A percentile compares a stretch with the other conserved stretches of the same genome.
phyloP scores from a whole-genome alignment of 2,329 filamentous ascomycete species.

The Verticillium klebahnii region DNA sequence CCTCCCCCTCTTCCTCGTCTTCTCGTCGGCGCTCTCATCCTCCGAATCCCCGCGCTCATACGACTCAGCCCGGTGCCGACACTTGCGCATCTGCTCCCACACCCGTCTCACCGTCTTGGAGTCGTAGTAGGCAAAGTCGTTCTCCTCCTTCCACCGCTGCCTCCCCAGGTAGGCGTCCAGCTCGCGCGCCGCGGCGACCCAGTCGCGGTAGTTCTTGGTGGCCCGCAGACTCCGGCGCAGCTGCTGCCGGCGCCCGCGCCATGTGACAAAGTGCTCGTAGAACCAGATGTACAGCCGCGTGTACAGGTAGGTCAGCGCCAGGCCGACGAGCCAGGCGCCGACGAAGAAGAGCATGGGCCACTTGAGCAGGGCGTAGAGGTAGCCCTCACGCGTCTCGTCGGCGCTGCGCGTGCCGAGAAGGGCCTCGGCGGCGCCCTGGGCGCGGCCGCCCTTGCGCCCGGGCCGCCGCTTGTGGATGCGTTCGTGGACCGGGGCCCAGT shows the following conservation, averaged over 20 bases:
- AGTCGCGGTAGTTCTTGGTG: constrained; percentile 74
- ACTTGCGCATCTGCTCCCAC: constrained; percentile 66
- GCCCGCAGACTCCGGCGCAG: constrained; percentile 67
- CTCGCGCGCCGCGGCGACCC: constrained; percentile 73
- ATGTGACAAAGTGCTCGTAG: constrained; percentile 89
- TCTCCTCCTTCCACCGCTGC: constrained; percentile 72
- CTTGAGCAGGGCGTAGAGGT: constrained; percentile 83
- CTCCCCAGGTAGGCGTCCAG: constrained; percentile 80
- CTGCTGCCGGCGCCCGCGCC: constrained; percentile 73
- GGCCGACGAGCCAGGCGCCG: constrained; percentile 70
- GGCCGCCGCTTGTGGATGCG: constrained; percentile 47
- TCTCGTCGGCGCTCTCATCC: constrained; percentile 31
- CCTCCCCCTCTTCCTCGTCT: constrained; percentile 32
- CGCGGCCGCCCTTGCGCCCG: constrained; percentile 28
- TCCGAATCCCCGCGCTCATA: constrained; percentile 30
- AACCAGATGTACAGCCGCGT: constrained; percentile 86
- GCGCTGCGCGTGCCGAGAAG: constrained; percentile 57
- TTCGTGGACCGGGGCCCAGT: constrained; percentile 88
- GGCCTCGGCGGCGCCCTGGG: constrained; percentile 31
- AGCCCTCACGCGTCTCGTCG: constrained; percentile 93
- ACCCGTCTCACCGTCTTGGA: constrained; percentile 76
- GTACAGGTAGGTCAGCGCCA: constrained; percentile 70
- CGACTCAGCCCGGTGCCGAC: constrained; percentile 55
- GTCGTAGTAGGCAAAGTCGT: constrained; percentile 83
- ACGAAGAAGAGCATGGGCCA: constrained; percentile 86